These are phyloP conservation scores for Talaromyces islandicus DNA, from an alignment of 2,329 filamentous ascomycete species.

Conservation along the genomic window DNA sequence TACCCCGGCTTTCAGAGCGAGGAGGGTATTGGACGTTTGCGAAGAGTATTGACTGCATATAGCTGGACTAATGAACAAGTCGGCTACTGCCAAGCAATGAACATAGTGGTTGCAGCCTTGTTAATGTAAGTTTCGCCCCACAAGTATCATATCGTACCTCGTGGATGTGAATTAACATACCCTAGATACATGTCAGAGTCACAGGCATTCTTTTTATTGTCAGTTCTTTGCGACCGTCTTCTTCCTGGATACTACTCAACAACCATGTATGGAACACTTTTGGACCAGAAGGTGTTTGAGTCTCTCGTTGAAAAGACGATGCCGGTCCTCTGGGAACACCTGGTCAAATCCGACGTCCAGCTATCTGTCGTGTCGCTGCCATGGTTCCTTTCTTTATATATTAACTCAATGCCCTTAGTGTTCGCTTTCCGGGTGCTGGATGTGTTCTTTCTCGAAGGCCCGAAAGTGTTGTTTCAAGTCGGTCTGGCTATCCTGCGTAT, in stretches of 20 bases:
- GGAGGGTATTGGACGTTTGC: constrained; percentile 83
- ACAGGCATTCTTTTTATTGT: constrained; percentile 92
- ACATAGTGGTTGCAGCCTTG: constrained; percentile 95
- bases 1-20: constrained; percentile 97
- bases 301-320: constrained; percentile 98
- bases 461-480: constrained; percentile 95
- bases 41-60: constrained; percentile 90
- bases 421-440: constrained; percentile 96
- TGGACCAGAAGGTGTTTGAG: constrained; percentile 97
- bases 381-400: constrained; percentile 96
- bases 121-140: constrained; percentile 59
- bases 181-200: constrained; percentile 84
- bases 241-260: constrained; percentile 96
- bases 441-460: constrained; percentile 96
- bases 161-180: constrained; percentile 14
- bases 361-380: constrained; percentile 94
- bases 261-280: constrained; percentile 96
- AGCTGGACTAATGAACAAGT: constrained; percentile 96
- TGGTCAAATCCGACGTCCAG: constrained; percentile 95
- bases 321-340: constrained; percentile 95
- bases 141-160: not conserved
- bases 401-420: constrained; percentile 98
- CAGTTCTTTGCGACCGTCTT: constrained; percentile 83
- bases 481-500: constrained; percentile 94
- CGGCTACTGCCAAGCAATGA: constrained; percentile 99